Evolutionary conservation across 345 rosid genomes (phyloP).

Genomic region (Luvunga scandens): DNA sequence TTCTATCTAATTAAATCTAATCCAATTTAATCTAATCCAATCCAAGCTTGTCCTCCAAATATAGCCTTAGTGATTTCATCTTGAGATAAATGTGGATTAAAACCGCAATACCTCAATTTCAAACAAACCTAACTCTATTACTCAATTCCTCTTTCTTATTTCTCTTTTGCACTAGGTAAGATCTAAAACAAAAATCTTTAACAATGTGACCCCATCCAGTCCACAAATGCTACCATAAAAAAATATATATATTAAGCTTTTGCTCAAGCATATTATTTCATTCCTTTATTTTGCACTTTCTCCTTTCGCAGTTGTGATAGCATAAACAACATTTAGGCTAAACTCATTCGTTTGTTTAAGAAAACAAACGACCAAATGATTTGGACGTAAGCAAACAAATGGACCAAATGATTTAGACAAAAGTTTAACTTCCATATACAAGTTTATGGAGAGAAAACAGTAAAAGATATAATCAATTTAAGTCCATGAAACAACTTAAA

Average conservation of each 20-base stretch:
- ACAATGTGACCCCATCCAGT: neutral
- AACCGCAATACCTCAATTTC: too few relatives aligned
- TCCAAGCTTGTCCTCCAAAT: too few relatives aligned
- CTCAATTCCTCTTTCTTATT: neutral
- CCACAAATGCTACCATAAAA: neutral
- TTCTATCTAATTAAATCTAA: too few relatives aligned
- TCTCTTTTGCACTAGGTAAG: neutral
- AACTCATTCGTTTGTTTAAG: neutral
- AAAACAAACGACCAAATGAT: neutral
- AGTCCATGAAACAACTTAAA: neutral
- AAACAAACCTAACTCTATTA: too few relatives aligned
- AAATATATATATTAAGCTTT: neutral
- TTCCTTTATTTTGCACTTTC: neutral
- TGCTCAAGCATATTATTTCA: neutral
- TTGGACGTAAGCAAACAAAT: neutral
- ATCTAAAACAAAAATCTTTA: neutral
- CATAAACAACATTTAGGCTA: neutral
- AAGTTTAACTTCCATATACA: too few relatives aligned
- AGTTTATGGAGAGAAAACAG: too few relatives aligned
- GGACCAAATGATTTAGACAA: neutral
- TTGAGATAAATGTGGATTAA: too few relatives aligned
- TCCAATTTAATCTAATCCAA: too few relatives aligned
- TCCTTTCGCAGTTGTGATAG: neutral
- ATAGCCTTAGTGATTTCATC: too few relatives aligned
- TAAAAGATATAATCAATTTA: too few relatives aligned